Conservation (phyloP, 2,329 filamentous ascomycete species). For the Fonsecaea multimorphosa region DNA sequence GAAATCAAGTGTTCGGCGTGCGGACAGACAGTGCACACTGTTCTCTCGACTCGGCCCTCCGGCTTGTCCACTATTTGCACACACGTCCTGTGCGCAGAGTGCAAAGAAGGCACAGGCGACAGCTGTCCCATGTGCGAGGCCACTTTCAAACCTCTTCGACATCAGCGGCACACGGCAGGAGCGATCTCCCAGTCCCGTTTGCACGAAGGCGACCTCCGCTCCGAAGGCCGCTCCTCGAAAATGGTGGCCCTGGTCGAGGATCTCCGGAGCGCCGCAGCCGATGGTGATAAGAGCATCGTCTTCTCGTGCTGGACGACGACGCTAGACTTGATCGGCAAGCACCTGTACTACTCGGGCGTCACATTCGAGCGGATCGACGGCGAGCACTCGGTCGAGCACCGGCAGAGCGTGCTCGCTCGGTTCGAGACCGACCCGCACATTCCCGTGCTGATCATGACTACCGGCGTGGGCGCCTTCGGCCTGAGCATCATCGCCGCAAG, state of each 20-base stretch:
- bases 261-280: neutral
- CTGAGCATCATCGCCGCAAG: slow-evolving; percentile 58
- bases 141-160: neutral
- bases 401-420: slow-evolving; percentile 48
- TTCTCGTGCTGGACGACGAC: slow-evolving; percentile 58
- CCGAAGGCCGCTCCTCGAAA: slow-evolving; percentile 4
- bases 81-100: slow-evolving; percentile 47
- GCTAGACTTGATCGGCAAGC: slow-evolving; percentile 46
- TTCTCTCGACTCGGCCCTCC: slow-evolving; percentile 38
- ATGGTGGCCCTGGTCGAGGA: slow-evolving; percentile 4
- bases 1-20: slow-evolving; percentile 45
- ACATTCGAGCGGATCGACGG: slow-evolving; percentile 53
- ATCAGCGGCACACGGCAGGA: neutral
- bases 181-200: neutral
- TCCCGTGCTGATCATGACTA: slow-evolving; percentile 59
- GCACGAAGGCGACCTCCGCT: neutral
- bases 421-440: slow-evolving; percentile 44
- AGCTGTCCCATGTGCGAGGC: slow-evolving; percentile 6
- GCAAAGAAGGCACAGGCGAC: slow-evolving; percentile 27
- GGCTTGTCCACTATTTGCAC: slow-evolving; percentile 41
- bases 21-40: slow-evolving; percentile 40
- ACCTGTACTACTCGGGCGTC: slow-evolving; percentile 43
- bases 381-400: slow-evolving; percentile 44
- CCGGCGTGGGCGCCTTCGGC: slow-evolving; percentile 59
- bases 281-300: slow-evolving; percentile 47